Percentiles rank a stretch among this genome's conserved stretches.
These are phyloP conservation scores for Leishmania aethiopica DNA, from an alignment of 208 protist species.

Conservation along the genomic window DNA sequence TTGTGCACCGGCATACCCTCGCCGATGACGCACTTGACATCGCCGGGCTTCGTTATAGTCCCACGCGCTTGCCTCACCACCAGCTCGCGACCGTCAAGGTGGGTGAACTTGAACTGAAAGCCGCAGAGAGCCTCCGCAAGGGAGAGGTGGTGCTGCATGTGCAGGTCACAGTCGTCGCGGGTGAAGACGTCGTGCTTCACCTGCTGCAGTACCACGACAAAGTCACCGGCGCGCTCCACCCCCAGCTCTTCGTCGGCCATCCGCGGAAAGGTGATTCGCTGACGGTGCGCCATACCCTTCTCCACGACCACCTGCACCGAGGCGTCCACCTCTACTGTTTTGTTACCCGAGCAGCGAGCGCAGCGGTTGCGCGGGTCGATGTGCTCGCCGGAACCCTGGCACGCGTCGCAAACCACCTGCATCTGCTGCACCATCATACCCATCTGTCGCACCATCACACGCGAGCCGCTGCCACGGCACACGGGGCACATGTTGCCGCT, in stretches of 20 bases:
- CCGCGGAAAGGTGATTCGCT: slow-evolving; percentile 49
- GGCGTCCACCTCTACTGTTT: slow-evolving; percentile 80
- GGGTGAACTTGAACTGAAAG: slow-evolving; percentile 87
- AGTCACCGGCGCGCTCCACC: slow-evolving; percentile 82
- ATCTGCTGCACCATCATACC: slow-evolving; percentile 97
- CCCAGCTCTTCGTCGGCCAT: slow-evolving; percentile 54
- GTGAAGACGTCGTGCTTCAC: slow-evolving; percentile 92
- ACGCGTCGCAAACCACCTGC: slow-evolving; percentile 86
- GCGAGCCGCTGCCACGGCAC: slow-evolving; percentile 93
- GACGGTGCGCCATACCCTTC: slow-evolving; percentile 61
- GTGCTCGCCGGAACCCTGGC: slow-evolving; percentile 85
- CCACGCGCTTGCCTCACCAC: slow-evolving; percentile 75
- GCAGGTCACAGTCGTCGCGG: slow-evolving; percentile 91
- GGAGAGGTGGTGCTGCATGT: slow-evolving; percentile 87
- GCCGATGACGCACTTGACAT: slow-evolving; percentile 57
- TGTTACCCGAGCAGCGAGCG: slow-evolving; percentile 89
- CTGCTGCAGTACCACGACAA: slow-evolving; percentile 95
- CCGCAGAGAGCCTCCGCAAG: slow-evolving; percentile 96
- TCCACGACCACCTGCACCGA: slow-evolving; percentile 52
- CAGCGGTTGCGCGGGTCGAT: slow-evolving; percentile 93
- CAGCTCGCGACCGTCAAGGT: slow-evolving; percentile 91
- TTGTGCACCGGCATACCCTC: slow-evolving; percentile 79
- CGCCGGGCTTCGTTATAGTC: slow-evolving; percentile 72
- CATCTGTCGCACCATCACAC: slow-evolving; percentile 91
- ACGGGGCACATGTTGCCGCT: slow-evolving; percentile 50